Evolutionary conservation across 1,139 yeast species (phyloP), one percentile per base, ranked within the genome.

Genomic region (Blastobotrys elegans): DNA sequence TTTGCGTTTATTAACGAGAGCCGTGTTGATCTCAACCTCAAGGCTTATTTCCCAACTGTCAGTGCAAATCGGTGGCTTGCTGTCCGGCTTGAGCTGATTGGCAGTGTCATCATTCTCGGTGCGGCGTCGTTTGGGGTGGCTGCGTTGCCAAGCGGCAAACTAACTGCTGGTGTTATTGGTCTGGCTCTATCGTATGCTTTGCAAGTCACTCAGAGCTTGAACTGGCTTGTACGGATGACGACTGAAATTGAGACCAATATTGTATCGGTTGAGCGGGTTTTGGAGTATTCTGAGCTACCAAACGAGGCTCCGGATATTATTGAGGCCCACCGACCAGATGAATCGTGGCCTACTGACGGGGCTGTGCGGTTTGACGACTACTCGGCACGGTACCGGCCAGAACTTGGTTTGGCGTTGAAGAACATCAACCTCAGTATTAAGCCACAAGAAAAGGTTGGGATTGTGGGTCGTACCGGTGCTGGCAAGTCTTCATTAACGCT

Each of bases 151-250:
- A 70, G 76, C 16, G 94, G 96, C 13, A 66, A 72, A 27, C 74
- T 89, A 37, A 79, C 90, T 20, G 89, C 97, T 16, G 97, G 97
- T 68, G 71, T 85, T 64, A 90, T 90, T 62, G 98, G 97, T 74
- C 74, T 92, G 58, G 85, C 96, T 21, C 86, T 92, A 55, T 84
- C 95, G 40, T 92, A 92, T 65, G 92, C 97, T 3, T 75, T 92
- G 56, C 96, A 89, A 67, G 77, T 89, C 52, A 92, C 97, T 0
- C 97, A 90, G 68, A 77, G 96, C 0, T 76, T 92, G 68, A 90
- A 90, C 68, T 90, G 97, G 97, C 88, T 90, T 67, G 97, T 92
- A 31, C 77, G 97, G 69, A 90, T 90, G 97, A 88, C 96, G 0
- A 97, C 90, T 48, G 97, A 90, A 61, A 96, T 92, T 46, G 98